Evolutionary conservation across 2,329 filamentous ascomycete genomes (phyloP), one percentile per base, ranked within the genome.

Genomic region (Aureobasidium lini): DNA sequence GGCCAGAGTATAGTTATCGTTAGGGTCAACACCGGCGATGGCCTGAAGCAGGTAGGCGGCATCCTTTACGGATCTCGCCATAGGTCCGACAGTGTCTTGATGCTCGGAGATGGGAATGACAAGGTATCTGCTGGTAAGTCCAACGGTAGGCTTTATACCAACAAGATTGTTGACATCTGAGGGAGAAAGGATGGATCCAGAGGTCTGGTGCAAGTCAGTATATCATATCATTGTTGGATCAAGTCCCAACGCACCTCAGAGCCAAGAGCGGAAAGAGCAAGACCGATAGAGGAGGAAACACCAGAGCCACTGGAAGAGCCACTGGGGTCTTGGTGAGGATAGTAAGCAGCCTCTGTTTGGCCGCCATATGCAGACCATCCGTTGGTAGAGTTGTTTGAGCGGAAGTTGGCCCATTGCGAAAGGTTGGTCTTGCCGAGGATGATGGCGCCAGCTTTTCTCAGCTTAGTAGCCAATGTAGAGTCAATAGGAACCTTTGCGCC

Each of bases 301-400:
- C 76, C 86, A 64, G 81, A 85, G 0, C 86, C 86, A 37, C 78
- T 81, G 1, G 81, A 85, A 57, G 81, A 84, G 3, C 84, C 84
- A 43, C 73, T 77, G 0, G 86, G 86, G 64, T 87, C 82, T 66
- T 86, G 82, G 1, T 78, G 73, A 1, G 80, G 79, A 64, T 80
- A 81, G 66, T 87, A 89, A 0, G 84, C 83, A 9, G 73, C 85
- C 36, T 79, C 76, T 0, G 79, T 80, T 67, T 88, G 85, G 0
- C 85, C 85, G 7, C 84, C 84, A 61, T 82, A 76, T 0, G 85
- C 81, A 47, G 80, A 84, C 85, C 85, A 89, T 5, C 86, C 86
- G 60, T 82, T 82, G 10, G 74, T 80, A 4, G 75, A 76, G 65
- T 85, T 86, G 9, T 67, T 68, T 3, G 80, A 83, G 9, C 86